Conservation (phyloP, 495 filamentous ascomycete species). For the Paragyromitra xinjiangensis region DNA sequence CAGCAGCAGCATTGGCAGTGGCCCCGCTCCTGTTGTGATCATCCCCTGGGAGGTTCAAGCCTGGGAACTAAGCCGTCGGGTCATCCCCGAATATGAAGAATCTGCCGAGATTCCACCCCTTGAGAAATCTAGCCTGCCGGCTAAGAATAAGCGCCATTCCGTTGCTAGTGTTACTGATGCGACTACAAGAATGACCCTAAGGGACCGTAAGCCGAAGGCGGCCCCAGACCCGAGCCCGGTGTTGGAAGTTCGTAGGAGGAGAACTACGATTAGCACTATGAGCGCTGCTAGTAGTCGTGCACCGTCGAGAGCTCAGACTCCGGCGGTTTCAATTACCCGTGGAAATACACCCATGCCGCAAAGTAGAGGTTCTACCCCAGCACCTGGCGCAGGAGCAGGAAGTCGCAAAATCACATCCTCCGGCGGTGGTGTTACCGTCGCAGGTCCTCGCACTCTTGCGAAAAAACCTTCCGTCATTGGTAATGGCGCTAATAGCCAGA, state of each 20-base stretch:
- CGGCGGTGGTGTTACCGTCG: conserved; percentile 31
- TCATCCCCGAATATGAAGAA: conserved; percentile 70
- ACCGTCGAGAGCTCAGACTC: conserved; percentile 40
- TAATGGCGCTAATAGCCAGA: conserved; percentile 8
- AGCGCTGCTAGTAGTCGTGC: conserved; percentile 44
- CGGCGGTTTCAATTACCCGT: background rate
- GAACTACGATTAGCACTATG: conserved; percentile 43
- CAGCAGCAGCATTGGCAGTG: conserved; percentile 32
- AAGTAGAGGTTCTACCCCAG: conserved; percentile 38
- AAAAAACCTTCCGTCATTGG: conserved; percentile 44
- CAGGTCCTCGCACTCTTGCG: conserved; percentile 37
- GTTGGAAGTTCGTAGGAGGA: conserved; percentile 32
- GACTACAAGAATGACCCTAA: conserved; percentile 72
- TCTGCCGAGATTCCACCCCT: conserved; percentile 58
- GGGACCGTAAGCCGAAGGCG: conserved; percentile 72
- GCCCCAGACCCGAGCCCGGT: conserved; percentile 39
- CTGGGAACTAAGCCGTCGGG: conserved; percentile 78
- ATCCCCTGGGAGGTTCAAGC: conserved; percentile 87
- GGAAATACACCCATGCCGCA: conserved; percentile 43
- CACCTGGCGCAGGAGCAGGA: conserved; percentile 7
- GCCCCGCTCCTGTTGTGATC: conserved; percentile 66
- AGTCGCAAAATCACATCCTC: conserved; percentile 29
- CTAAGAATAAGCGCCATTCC: conserved; percentile 67
- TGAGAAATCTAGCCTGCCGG: conserved; percentile 68
- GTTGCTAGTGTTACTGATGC: conserved; percentile 59